phyloP scores from a whole-genome alignment of 306 rosid genomes.

The Urtica urens region DNA sequence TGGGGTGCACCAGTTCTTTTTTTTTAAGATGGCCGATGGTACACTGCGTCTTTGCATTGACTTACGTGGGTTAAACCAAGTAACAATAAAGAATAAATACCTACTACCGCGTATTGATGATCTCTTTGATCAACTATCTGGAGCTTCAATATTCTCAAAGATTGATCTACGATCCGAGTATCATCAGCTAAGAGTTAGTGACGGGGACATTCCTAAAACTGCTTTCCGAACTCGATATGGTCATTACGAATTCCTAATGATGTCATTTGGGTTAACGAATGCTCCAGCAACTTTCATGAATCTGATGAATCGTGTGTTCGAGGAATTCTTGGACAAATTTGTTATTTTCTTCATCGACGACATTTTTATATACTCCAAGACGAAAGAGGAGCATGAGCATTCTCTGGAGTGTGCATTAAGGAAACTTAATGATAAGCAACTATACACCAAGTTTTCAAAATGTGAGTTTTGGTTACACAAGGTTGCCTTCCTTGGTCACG shows the following conservation, averaged over 20 bases:
- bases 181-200: not conserved
- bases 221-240: not conserved
- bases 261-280: not conserved
- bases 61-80: not conserved
- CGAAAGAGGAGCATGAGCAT: not conserved
- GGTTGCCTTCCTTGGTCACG: not conserved
- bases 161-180: not conserved
- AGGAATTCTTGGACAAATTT: not conserved
- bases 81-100: not conserved
- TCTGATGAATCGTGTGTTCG: not conserved
- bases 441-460: not conserved
- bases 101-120: not conserved
- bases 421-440: not conserved
- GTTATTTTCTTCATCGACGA: not conserved
- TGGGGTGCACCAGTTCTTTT: no score
- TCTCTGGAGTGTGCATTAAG: not conserved
- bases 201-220: not conserved
- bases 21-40: no score
- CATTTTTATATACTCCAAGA: not conserved
- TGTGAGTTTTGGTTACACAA: not conserved
- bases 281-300: not conserved
- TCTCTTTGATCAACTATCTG: not conserved
- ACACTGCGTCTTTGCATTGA: not conserved
- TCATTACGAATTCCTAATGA: not conserved
- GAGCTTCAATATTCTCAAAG: not conserved